Conservation (phyloP, 1,284 basidiomycete species). For the Papiliotrema nemorosa region DNA sequence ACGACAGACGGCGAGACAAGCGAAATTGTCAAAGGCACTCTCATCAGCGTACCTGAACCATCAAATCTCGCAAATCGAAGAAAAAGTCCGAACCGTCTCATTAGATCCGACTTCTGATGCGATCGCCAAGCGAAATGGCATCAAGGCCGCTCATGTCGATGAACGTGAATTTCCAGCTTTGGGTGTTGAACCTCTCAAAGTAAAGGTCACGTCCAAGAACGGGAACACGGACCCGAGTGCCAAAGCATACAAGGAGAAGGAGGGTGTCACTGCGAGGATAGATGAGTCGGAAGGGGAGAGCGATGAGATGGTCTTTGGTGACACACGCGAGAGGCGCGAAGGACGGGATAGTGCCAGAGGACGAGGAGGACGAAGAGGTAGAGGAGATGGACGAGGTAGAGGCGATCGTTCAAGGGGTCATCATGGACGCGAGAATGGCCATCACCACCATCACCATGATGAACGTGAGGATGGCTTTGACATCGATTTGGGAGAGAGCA, state of each 20-base stretch:
- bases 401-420: too few relatives aligned
- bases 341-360: not conserved
- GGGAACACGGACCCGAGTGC: too few relatives aligned
- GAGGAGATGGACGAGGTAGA: constrained; percentile 3
- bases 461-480: constrained; percentile 2
- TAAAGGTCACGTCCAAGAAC: not conserved
- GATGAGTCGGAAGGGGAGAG: not conserved
- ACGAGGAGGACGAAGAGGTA: constrained; percentile 8
- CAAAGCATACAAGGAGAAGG: not conserved
- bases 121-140: too few relatives aligned
- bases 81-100: constrained; percentile 20
- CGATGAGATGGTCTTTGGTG: not conserved
- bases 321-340: too few relatives aligned
- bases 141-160: not conserved
- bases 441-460: constrained; percentile 2
- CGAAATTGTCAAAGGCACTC: constrained; percentile 44
- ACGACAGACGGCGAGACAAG: constrained; percentile 36
- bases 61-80: constrained; percentile 47
- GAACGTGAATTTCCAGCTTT: constrained; percentile 5
- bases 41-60: constrained; percentile 47
- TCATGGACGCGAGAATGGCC: not conserved
- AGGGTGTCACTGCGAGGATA: not conserved
- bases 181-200: constrained; percentile 2
- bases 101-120: not conserved
- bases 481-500: constrained; percentile 15